Evolutionary conservation across 140 eudicot genomes (phyloP).

Genomic region (Oenanthe javanica): DNA sequence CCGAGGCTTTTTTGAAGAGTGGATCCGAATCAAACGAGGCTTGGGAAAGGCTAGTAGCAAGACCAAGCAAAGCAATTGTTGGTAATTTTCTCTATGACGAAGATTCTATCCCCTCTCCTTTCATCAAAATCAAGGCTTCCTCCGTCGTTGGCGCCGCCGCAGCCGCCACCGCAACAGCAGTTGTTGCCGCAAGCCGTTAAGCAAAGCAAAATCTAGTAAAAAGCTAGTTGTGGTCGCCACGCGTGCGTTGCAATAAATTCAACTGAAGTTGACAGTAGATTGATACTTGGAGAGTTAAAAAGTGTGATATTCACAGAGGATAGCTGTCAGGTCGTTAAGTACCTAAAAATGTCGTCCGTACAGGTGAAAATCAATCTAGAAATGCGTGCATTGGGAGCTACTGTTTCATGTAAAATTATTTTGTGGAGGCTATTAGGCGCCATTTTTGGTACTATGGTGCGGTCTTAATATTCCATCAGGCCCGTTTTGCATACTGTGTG

Average conservation of each 20-base stretch:
- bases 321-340: no score
- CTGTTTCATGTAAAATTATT: background rate
- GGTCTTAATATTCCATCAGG: background rate
- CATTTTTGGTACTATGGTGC: background rate
- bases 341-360: slow-evolving; percentile 9
- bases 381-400: background rate
- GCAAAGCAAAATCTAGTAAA: background rate
- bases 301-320: background rate
- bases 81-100: slow-evolving; percentile 26
- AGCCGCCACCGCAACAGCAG: background rate
- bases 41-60: slow-evolving; percentile 42
- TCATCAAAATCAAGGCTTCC: background rate
- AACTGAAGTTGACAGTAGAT: background rate
- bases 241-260: background rate
- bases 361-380: slow-evolving; percentile 12
- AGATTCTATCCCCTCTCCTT: slow-evolving; percentile 8
- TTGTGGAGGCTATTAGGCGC: background rate
- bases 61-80: slow-evolving; percentile 30
- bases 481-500: background rate
- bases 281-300: background rate
- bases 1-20: slow-evolving; percentile 35
- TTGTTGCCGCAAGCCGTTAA: background rate
- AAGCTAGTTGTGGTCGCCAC: background rate
- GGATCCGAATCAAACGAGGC: slow-evolving; percentile 34
- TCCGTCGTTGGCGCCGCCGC: background rate